Evolutionary conservation across 257 asterid species (phyloP), one percentile per base, ranked within the genome.

Genomic region (Orobanche coerulescens): DNA sequence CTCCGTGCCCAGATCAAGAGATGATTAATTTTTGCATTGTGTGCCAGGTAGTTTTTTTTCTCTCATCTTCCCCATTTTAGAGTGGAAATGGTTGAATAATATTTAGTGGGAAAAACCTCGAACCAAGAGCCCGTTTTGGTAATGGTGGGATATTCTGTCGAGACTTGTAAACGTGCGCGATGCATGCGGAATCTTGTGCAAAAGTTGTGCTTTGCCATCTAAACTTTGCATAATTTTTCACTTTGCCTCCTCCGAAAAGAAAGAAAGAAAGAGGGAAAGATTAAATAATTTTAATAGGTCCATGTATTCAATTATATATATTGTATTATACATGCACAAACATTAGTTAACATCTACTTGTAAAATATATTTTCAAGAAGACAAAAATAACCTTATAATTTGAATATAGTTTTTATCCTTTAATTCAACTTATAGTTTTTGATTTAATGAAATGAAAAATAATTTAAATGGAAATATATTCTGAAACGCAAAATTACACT

Each of bases 21-120:
- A 67, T 63, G 7, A 47, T 47, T 33, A 76, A 83, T 71, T 78
- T 81, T 50, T 88, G 96, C 47, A 86, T 81, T 34, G 61, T 88
- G 40, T 88, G 95, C 74, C 93, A 88, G 90, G 96, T 88, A 78
- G 5, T 24, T 31, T 61, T 36, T 26, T 8, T 19, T 47, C 18
- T 16, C 5, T 51, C 23, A 8, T 19, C 52, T 0, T 46, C 23
- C 11, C 23, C 9, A 22, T 49, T 30, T 25, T 43, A 7, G 44
- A 31, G 47, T 9, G 28, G 28, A 62, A 49, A 39, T 15, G 42
- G 15, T 7, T 4, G 12, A 4, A 26, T 28, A 31, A 18, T n/a
- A 16, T 18, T 19, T 14, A 16, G 24, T 8, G 51, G 4, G 16
- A 14, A 16, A 8, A 46, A 2, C 52, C 7, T 46, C 7, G 0